Evolutionary conservation across 257 asterid genomes (phyloP), one percentile per base, ranked within the genome.

Genomic region (Salvia splendens): DNA sequence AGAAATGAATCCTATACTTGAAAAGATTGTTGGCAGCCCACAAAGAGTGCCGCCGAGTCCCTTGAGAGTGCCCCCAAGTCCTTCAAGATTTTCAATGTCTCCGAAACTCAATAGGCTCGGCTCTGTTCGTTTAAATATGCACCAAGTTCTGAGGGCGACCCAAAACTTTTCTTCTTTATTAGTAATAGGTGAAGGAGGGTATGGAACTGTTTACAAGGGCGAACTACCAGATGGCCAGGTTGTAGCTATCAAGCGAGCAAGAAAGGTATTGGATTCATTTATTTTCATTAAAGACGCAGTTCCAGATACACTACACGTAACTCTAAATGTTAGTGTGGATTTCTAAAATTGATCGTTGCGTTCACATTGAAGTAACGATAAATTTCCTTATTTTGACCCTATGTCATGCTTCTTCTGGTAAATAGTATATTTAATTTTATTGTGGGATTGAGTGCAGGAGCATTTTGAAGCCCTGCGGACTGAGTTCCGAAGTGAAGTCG

Each of bases 221-320:
- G 84, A 80, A 74, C 87, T 94, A 67, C 80, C 93, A 50, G 93
- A 82, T 80, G 98, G 96, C 51, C 86, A 74, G 58, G 74, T 83
- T 12, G 96, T 94, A 75, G 98, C 98, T 78, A 84, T 94, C 68
- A 94, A 94, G 77, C 95, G 99, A 64, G 98, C 96, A 56, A 91
- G 92, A 81, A 88, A 81, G 99, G 99, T 95, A 83, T 14, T 12
- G 0, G 4, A 17, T 52, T 38, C 16, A 46, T 68, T 64, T 46
- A 59, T 69, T 71, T 41, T 20, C 61, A 24, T 52, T 20, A 60
- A 12, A 52, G 59, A 41, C n/a, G 42, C 38, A 35, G 50, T 36
- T 28, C 35, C 43, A 43, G 53, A 66, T 63, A 6, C 16, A 42
- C 17, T 57, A 16, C 35, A 52, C 53, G 15, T 47, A n/a, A 24